Evolutionary conservation across 1,284 basidiomycete species (phyloP).

Genomic region (Pseudozyma flocculosa): DNA sequence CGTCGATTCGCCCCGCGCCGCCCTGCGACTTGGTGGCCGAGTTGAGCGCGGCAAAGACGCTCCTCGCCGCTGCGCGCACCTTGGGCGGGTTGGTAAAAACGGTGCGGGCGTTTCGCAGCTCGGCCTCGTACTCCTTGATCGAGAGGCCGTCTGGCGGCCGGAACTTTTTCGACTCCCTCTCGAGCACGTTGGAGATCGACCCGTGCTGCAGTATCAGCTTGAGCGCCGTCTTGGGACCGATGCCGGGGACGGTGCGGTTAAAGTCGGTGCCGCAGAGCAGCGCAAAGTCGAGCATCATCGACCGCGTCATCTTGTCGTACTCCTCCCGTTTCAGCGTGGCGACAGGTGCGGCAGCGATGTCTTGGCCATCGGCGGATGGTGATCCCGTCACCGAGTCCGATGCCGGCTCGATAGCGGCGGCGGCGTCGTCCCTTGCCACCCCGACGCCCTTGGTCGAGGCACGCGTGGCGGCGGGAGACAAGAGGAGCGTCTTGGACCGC

Average conservation of each 20-base stretch:
- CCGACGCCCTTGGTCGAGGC: too few relatives aligned
- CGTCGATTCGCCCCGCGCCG: too few relatives aligned
- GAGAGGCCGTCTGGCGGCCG: slow-evolving; percentile 41
- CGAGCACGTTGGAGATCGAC: slow-evolving; percentile 30
- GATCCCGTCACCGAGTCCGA: too few relatives aligned
- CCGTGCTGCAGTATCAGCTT: slow-evolving; percentile 40
- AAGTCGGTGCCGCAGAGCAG: slow-evolving; percentile 57
- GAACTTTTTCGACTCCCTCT: slow-evolving; percentile 20
- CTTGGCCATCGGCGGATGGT: too few relatives aligned
- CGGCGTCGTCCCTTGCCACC: too few relatives aligned
- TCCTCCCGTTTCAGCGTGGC: neutral
- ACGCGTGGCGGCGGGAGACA: neutral
- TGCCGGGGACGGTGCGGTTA: slow-evolving; percentile 50
- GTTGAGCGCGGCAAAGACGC: slow-evolving; percentile 4
- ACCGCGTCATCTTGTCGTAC: slow-evolving; percentile 22
- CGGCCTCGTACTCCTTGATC: slow-evolving; percentile 38
- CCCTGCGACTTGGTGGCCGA: neutral
- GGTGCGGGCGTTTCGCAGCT: slow-evolving; percentile 38
- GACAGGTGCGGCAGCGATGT: neutral
- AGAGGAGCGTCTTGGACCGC: neutral
- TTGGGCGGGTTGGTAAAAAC: slow-evolving; percentile 47
- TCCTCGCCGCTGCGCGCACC: slow-evolving; percentile 22
- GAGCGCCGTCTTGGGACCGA: slow-evolving; percentile 40
- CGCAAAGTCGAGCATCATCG: slow-evolving; percentile 50
- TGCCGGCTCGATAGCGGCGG: too few relatives aligned